phyloP scores from a whole-genome alignment of 805 yeast genomes.

The Jamesozyma hellenica region DNA sequence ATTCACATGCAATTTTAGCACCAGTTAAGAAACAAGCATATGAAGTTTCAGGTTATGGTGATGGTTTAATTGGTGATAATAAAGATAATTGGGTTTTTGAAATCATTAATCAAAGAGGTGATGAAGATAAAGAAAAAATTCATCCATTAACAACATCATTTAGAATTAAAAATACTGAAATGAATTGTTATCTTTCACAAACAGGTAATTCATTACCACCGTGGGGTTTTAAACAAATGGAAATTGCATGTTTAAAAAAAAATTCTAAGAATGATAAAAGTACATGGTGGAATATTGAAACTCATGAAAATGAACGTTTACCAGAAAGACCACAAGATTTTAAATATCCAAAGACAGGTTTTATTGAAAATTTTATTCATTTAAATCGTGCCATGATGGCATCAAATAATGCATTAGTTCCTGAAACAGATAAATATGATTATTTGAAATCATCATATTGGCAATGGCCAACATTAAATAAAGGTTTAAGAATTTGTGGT shows the following conservation, averaged over 20 bases:
- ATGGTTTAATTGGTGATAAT: constrained; percentile 55
- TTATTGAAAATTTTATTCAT: constrained; percentile 65
- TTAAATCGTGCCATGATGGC: constrained; percentile 84
- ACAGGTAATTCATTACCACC: constrained; percentile 59
- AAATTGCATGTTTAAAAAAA: constrained; percentile 54
- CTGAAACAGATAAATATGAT: constrained; percentile 67
- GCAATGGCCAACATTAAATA: constrained; percentile 79
- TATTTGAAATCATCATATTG: constrained; percentile 66
- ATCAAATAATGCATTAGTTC: constrained; percentile 77
- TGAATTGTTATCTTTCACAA: constrained; percentile 73
- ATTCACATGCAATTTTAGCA: constrained; percentile 72
- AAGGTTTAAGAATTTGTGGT: constrained; percentile 69
- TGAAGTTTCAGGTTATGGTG: constrained; percentile 88
- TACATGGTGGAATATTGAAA: constrained; percentile 84
- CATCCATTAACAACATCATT: constrained; percentile 74
- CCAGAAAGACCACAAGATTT: constrained; percentile 40
- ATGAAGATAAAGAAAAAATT: constrained; percentile 40
- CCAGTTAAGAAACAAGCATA: constrained; percentile 55
- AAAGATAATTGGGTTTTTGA: constrained; percentile 90
- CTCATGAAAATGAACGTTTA: constrained; percentile 49
- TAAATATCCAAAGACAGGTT: constrained; percentile 58
- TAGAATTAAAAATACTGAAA: constrained; percentile 49
- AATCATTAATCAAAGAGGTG: constrained; percentile 52
- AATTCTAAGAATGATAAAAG: constrained; percentile 70
- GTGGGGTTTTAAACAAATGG: constrained; percentile 83